Conservation (phyloP, 2,329 filamentous ascomycete genomes). For the Aspergillus carbonarius region DNA sequence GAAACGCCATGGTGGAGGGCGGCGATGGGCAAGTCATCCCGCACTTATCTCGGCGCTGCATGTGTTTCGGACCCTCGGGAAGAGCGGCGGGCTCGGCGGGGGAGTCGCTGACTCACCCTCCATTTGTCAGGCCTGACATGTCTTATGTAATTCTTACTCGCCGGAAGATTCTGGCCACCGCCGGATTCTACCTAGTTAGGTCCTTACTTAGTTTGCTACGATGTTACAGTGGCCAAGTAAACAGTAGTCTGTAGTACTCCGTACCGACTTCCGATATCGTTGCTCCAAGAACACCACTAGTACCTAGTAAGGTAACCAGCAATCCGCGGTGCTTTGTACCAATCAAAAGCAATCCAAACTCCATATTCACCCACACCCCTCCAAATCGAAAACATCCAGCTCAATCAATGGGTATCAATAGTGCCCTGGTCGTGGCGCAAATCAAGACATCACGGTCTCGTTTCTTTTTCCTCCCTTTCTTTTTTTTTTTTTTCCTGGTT, state of each 20-base stretch:
- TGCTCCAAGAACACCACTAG: background rate
- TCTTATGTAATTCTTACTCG: background rate
- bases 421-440: background rate
- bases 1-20: background rate
- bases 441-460: background rate
- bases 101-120: slow-evolving; percentile 18
- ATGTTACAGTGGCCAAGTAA: too few species aligned
- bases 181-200: background rate
- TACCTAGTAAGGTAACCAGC: background rate
- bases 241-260: too few species aligned
- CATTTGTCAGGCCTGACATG: slow-evolving; percentile 14
- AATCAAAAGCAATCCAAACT: background rate
- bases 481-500: background rate
- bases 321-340: background rate
- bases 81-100: slow-evolving; percentile 15
- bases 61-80: slow-evolving; percentile 18
- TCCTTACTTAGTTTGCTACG: background rate
- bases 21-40: background rate
- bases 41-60: slow-evolving; percentile 10
- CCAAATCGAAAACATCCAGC: slow-evolving; percentile 5
- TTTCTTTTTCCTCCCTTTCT: too few species aligned
- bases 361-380: background rate
- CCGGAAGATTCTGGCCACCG: background rate
- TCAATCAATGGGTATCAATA: slow-evolving; percentile 8
- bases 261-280: background rate